phyloP scores from a whole-genome alignment of 768 basidiomycete genomes.

The Boletus tomentosulus region DNA sequence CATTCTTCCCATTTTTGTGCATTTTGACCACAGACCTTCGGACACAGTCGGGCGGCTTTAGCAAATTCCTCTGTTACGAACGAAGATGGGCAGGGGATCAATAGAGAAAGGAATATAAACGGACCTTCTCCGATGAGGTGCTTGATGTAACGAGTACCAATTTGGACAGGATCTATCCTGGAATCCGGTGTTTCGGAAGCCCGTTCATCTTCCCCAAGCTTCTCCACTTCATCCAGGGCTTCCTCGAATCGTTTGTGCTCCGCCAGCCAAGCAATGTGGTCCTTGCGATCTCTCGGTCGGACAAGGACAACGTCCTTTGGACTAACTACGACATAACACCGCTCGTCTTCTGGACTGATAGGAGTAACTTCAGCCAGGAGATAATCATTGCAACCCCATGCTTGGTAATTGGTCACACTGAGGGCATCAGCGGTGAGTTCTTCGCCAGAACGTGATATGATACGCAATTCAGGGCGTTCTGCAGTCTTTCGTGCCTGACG shows the following conservation, averaged over 20 bases:
- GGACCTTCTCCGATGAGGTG: conserved; percentile 79
- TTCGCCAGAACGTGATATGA: conserved; percentile 85
- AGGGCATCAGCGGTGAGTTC: conserved; percentile 85
- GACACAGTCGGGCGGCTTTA: conserved; percentile 78
- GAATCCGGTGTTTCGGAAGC: conserved; percentile 33
- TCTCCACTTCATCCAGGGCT: conserved; percentile 78
- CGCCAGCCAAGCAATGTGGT: conserved; percentile 91
- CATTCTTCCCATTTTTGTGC: conserved; percentile 89
- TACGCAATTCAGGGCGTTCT: conserved; percentile 90
- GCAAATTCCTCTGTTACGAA: conserved; percentile 50
- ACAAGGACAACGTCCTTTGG: conserved; percentile 86
- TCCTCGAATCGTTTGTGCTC: conserved; percentile 85
- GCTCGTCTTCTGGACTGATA: conserved; percentile 27
- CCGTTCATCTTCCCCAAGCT: conserved; percentile 36
- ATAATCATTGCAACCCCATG: conserved; percentile 93
- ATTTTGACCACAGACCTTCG: conserved; percentile 82
- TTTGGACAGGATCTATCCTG: conserved; percentile 54
- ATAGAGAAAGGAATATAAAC: conserved; percentile 11
- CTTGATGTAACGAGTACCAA: conserved; percentile 84
- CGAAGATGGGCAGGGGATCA: background rate
- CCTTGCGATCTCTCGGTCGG: conserved; percentile 79
- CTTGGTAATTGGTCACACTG: conserved; percentile 69
- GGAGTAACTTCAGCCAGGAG: conserved; percentile 50
- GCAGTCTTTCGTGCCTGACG: conserved; percentile 80
- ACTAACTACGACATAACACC: conserved; percentile 78